Evolutionary conservation across 768 basidiomycete genomes (phyloP), one percentile per base, ranked within the genome.

Genomic region (Antrodiella citrinella): DNA sequence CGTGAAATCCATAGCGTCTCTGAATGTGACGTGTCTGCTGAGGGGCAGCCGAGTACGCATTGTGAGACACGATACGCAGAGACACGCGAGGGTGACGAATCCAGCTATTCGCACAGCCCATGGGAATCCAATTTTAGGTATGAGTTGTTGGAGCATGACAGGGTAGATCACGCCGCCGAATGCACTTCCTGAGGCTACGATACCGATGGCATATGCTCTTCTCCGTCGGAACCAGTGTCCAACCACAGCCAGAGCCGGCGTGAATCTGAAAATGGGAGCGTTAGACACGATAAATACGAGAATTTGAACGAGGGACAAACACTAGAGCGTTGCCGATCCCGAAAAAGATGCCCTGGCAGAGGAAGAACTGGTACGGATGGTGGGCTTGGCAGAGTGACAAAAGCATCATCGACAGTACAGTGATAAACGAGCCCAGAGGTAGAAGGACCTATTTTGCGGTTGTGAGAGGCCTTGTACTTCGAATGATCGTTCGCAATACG

Each of bases 121-220:
- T 9, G 54, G 53, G 41, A 66, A 66, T 1, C 62, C 63, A 38
- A 64, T 26, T 5, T 21, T 26, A 2, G 55, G 46, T 26, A 62
- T 55, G 45, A 80, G 62, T 46, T 72, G 72, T 54, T 78, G 75
- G 3, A 80, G 66, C 51, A 81, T 65, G 35, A 80, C 67, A 3
- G 79, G 79, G 54, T 75, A 76, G 15, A 78, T 46, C 47, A 75
- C 70, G 3, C 75, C 78, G 21, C 79, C 78, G 25, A 75, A 35
- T 26, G 75, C 74, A 24, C 59, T 50, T 5, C 72, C 72, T 21
- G 66, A 59, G 0, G 66, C 62, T 20, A 68, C 61, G 18, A 72
- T 39, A 3, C 71, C 71, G 19, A 69, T 65, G 0, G 69, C 73
- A 19, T 69, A 56, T 2, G 65, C 65, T 5, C 71, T 59, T 13